phyloP scores from a whole-genome alignment of 768 basidiomycete genomes.

The Megacollybia marginata region DNA sequence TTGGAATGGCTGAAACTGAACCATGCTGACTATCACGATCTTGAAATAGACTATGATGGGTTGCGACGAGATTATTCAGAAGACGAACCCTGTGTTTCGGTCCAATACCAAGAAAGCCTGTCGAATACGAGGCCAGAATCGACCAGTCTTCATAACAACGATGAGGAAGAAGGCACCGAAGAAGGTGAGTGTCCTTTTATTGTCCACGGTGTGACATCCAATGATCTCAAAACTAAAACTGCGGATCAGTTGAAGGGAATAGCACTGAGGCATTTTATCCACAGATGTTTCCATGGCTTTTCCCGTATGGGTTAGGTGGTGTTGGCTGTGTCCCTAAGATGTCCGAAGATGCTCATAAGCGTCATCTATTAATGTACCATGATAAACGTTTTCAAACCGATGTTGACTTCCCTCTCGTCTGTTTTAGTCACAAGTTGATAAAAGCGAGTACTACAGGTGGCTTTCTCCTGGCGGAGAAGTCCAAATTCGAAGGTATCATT shows the following conservation, averaged over 20 bases:
- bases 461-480: neutral
- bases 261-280: conserved; percentile 2
- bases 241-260: neutral
- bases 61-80: conserved; percentile 7
- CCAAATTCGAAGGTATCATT: neutral
- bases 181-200: conserved; percentile 10
- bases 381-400: neutral
- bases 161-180: conserved; percentile 13
- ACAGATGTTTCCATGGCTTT: conserved; percentile 9
- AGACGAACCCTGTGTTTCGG: conserved; percentile 7
- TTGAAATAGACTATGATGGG: conserved; percentile 14
- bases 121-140: conserved; percentile 6
- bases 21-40: conserved; percentile 17
- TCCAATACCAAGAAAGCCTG: conserved; percentile 6
- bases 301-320: conserved; percentile 20
- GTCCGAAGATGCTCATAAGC: neutral
- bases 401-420: neutral
- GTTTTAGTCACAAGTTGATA: neutral
- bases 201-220: conserved; percentile 19
- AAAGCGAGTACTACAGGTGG: neutral
- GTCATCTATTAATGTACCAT: neutral
- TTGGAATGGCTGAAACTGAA: conserved; percentile 21
- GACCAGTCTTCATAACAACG: conserved; percentile 9
- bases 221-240: conserved; percentile 5
- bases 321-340: conserved; percentile 3